Conservation (phyloP, 2,329 filamentous ascomycete species). For the Fusarium austroafricanum region DNA sequence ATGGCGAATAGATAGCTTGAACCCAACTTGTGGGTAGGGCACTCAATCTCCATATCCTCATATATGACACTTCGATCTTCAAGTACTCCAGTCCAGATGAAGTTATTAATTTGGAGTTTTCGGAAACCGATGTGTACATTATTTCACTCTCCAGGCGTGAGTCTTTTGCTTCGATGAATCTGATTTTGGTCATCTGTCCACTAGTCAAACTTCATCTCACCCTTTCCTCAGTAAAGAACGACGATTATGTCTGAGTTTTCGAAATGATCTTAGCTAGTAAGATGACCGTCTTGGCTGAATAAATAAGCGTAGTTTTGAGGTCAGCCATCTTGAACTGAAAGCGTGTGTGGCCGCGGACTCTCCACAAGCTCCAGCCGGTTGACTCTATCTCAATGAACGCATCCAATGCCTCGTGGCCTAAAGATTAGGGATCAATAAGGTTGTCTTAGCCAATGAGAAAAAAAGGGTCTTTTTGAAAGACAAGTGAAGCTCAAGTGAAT, state of each 20-base stretch:
- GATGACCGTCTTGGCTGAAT: not conserved
- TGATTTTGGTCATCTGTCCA: not conserved
- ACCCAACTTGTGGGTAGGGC: slow-evolving; percentile 15
- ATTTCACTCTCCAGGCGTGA: not conserved
- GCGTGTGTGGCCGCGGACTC: not conserved
- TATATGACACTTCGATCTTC: not conserved
- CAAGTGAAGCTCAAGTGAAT: not conserved
- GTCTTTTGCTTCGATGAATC: not conserved
- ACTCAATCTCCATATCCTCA: not conserved
- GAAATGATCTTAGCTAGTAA: not conserved
- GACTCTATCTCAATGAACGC: not conserved
- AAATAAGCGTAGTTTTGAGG: not conserved
- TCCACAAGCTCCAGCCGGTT: not conserved
- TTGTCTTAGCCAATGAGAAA: not conserved
- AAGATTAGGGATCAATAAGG: not conserved
- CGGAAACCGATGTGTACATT: not conserved
- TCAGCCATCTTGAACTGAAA: not conserved
- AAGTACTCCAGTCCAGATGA: not conserved
- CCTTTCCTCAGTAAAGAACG: not conserved
- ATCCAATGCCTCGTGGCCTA: not conserved
- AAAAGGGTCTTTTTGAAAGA: not conserved
- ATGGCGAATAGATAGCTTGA: not conserved
- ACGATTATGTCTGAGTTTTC: not conserved
- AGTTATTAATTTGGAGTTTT: not conserved
- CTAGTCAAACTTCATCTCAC: not conserved